Conservation (phyloP, 345 rosid genomes). For the Rhizophora mangle region DNA sequence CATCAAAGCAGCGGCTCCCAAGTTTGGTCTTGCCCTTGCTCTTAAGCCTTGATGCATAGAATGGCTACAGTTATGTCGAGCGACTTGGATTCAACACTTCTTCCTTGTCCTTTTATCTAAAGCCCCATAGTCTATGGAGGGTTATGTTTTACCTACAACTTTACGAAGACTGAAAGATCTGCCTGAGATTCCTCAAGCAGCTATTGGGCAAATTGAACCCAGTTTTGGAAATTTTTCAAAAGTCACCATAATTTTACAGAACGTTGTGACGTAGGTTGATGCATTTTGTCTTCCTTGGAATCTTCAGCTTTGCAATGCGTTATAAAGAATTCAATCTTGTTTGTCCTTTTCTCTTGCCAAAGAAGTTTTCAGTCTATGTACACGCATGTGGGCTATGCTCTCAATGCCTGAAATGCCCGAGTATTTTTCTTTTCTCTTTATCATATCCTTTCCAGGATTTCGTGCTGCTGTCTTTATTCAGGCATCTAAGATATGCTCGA, state of each 20-base stretch:
- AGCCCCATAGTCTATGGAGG: slow-evolving; percentile 4
- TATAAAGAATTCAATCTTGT: too few relatives aligned
- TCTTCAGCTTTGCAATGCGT: background rate
- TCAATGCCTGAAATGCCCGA: too few relatives aligned
- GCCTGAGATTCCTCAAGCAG: slow-evolving; percentile 8
- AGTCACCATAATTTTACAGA: background rate
- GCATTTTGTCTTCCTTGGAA: background rate
- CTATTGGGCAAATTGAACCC: slow-evolving; percentile 29
- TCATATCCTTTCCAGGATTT: too few relatives aligned
- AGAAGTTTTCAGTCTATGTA: too few relatives aligned
- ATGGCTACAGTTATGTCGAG: background rate
- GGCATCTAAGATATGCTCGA: too few relatives aligned
- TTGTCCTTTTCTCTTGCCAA: too few relatives aligned
- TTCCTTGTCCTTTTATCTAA: background rate
- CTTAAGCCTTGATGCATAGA: slow-evolving; percentile 55
- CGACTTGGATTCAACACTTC: slow-evolving; percentile 15
- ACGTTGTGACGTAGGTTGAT: background rate
- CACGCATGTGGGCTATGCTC: too few relatives aligned
- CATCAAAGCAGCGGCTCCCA: slow-evolving; percentile 44
- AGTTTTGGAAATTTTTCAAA: slow-evolving; percentile 25
- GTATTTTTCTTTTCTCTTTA: too few relatives aligned
- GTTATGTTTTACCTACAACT: slow-evolving; percentile 15
- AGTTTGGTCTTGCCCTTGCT: slow-evolving; percentile 68
- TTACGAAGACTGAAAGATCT: slow-evolving; percentile 16
- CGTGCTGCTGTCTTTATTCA: too few relatives aligned